Base-by-base conservation (phyloP, 2,329 filamentous ascomycete species). In the Arthroderma sp. region DNA sequence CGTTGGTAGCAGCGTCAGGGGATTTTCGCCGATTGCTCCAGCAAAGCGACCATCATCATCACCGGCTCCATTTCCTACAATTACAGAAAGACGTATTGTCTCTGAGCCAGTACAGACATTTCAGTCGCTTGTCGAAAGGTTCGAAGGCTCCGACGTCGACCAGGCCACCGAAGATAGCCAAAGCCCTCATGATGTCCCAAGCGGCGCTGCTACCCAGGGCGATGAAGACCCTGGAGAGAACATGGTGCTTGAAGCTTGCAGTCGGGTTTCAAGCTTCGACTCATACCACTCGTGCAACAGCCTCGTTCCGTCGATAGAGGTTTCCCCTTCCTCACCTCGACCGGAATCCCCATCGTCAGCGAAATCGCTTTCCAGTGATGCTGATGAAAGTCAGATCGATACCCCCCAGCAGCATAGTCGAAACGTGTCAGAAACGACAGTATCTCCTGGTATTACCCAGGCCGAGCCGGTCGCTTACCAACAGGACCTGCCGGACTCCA, bases 281-380 rank as follows among this genome's bases (percentile, higher is more conserved):
- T 69, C 67, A n/a, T 69, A 67, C 42, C 62, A 68, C 46, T 69
- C 67, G 1, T 47, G 57, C 10, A 48, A 50, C 4, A 47, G 50
- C 36, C 29, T 42, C 11, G 46, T 47, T 29, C n/a, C 46, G 15
- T 22, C 15, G 15, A 22, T 22, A 22, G 15, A 22, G 15, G 15
- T 22, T 10, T 42, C 49, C 27, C 46, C 49, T 9, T 46, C 48
- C n/a, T 53, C 53, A 5, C 50, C 50, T 8, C 46, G 51, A 15
- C 47, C 49, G 43, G 47, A 44, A 3, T 45, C 46, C 36, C 48
- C 46, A 6, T 53, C 54, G 4, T 53, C 55, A 9, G 47, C 53
- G 5, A 50, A 50, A 34, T 47, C 11, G 9, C 15, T 22, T 22
- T 22, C 48, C 29, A 42, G 54, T 9, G 51, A 51, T 3, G 2